Evolutionary conservation across 1,139 yeast genomes (phyloP).

Genomic region (Kurtzmaniella natalensis): DNA sequence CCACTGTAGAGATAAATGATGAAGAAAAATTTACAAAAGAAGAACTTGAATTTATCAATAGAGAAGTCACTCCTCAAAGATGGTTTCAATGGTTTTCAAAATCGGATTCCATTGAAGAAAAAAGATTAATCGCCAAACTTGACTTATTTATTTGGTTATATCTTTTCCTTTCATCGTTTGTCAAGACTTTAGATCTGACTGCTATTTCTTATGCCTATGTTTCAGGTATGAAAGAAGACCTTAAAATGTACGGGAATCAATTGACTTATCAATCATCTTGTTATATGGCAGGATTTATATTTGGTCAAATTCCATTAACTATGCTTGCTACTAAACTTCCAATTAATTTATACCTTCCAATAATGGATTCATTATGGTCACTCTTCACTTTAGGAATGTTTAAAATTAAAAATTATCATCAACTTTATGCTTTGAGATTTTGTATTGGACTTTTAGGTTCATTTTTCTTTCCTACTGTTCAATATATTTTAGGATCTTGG

Average conservation of each 20-base stretch:
- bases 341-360: slow-evolving; percentile 12
- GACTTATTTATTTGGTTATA: slow-evolving; percentile 16
- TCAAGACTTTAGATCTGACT: slow-evolving; percentile 15
- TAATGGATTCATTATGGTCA: slow-evolving; percentile 15
- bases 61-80: no score
- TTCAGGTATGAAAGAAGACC: slow-evolving; percentile 13
- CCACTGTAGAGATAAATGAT: no score
- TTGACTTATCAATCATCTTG: slow-evolving; percentile 11
- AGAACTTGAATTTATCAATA: no score
- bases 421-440: slow-evolving; percentile 16
- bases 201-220: slow-evolving; percentile 14
- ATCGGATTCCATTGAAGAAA: slow-evolving; percentile 14
- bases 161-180: slow-evolving; percentile 15
- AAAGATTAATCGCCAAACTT: slow-evolving; percentile 12
- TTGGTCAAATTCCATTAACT: slow-evolving; percentile 14
- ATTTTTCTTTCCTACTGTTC: slow-evolving; percentile 12
- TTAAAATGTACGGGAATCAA: slow-evolving; percentile 11
- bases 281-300: slow-evolving; percentile 13
- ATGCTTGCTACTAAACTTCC: slow-evolving; percentile 11
- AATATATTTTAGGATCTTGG: slow-evolving; percentile 14
- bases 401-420: slow-evolving; percentile 15
- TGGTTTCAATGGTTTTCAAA: slow-evolving; percentile 17
- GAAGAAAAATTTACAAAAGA: no score
- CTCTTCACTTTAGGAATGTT: slow-evolving; percentile 15
- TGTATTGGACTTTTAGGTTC: slow-evolving; percentile 16